These are phyloP conservation scores for Hortaea werneckii DNA, from an alignment of 2,329 filamentous ascomycete genomes.

Conservation along the genomic window DNA sequence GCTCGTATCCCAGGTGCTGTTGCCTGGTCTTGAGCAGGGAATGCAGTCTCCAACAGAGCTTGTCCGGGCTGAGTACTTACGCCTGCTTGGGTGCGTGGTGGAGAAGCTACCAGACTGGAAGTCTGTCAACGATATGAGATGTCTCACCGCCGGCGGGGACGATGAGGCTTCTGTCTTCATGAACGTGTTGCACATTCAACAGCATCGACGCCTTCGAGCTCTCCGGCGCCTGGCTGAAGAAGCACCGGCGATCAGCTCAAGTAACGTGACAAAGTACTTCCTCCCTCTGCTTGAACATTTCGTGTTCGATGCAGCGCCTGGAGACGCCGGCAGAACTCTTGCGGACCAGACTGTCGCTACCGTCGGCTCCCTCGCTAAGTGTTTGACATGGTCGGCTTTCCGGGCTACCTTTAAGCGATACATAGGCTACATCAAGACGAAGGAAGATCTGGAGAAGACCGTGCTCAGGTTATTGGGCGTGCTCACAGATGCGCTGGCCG, in stretches of 20 bases:
- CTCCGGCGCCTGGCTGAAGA: conserved; percentile 64
- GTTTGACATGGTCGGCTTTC: conserved; percentile 81
- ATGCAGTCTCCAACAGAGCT: conserved; percentile 67
- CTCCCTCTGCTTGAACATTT: conserved; percentile 91
- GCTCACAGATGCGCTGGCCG: conserved; percentile 64
- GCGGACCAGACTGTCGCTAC: conserved; percentile 77
- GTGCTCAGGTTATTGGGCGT: conserved; percentile 72
- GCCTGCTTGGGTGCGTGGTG: conserved; percentile 69
- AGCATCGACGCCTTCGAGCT: conserved; percentile 74
- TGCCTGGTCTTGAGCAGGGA: conserved; percentile 68
- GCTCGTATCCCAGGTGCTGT: conserved; percentile 54
- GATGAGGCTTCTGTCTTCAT: conserved; percentile 82
- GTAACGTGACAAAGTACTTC: conserved; percentile 76
- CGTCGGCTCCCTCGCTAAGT: conserved; percentile 63
- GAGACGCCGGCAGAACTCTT: conserved; percentile 68
- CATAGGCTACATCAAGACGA: conserved; percentile 68
- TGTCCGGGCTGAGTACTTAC: conserved; percentile 71
- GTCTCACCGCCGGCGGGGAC: conserved; percentile 60
- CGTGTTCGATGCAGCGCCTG: conserved; percentile 71
- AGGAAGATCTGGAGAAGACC: conserved; percentile 75
- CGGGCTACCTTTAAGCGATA: conserved; percentile 75
- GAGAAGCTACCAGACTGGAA: conserved; percentile 59
- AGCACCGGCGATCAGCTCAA: conserved; percentile 58
- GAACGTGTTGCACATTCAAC: conserved; percentile 83
- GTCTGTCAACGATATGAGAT: conserved; percentile 62